Conservation (phyloP, 352 stramenopile species). For the Plasmopara halstedii region DNA sequence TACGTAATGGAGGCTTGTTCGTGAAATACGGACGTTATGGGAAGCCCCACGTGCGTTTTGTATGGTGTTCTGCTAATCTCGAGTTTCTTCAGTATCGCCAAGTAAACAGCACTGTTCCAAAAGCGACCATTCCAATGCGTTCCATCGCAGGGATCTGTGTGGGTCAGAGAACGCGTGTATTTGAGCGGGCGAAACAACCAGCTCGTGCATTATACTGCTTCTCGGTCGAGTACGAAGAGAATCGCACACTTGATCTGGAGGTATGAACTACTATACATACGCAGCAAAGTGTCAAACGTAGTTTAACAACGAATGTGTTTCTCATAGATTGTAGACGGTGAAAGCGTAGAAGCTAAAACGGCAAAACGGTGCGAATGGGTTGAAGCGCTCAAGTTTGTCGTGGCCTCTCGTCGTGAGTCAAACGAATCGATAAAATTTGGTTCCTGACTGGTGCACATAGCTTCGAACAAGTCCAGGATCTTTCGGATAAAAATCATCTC, state of each 20-base stretch:
- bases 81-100: constrained; percentile 69
- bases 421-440: too few species aligned
- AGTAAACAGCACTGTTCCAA: constrained; percentile 36
- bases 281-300: too few species aligned
- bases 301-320: too few species aligned
- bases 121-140: constrained; percentile 55
- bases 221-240: constrained; percentile 15
- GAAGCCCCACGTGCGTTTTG: constrained; percentile 70
- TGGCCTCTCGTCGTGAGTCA: too few species aligned
- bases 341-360: constrained; percentile 53
- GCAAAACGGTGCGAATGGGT: constrained; percentile 53
- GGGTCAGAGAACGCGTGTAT: constrained; percentile 51
- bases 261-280: constrained; percentile 15
- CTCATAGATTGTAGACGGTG: constrained; percentile 50
- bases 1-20: constrained; percentile 65
- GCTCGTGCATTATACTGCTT: constrained; percentile 53
- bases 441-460: too few species aligned
- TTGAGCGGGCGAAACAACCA: constrained; percentile 51
- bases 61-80: constrained; percentile 69
- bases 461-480: too few species aligned
- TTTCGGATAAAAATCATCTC: too few species aligned
- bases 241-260: constrained; percentile 20
- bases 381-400: constrained; percentile 45
- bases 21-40: constrained; percentile 73
- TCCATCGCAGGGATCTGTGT: constrained; percentile 32